Evolutionary conservation across 2,329 filamentous ascomycete species (phyloP), one percentile per base, ranked within the genome.

Genomic region (Xylariaceae sp.): DNA sequence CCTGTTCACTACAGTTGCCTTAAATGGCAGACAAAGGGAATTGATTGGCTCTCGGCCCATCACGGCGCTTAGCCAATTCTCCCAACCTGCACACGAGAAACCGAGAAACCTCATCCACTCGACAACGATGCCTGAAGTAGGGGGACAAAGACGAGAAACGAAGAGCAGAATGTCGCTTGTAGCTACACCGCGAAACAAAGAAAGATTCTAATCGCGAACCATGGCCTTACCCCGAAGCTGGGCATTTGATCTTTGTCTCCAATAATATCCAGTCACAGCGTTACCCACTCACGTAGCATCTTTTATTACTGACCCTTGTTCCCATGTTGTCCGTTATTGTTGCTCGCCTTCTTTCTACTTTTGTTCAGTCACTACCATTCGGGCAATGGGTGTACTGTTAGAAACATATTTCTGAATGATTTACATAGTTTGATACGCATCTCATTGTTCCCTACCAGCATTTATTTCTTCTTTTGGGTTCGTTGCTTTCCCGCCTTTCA

Each of bases 21-120:
- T 36, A 28, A 26, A 24, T 23, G 17, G 57, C 51, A 39, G 58
- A 56, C 54, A 63, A 58, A 54, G 56, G 17, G 16, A 61, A 68
- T 66, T 56, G 60, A 71, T 65, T 72, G 70, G 70, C 60, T 58
- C 47, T 58, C 54, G 61, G 50, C 60, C 53, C 54, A 51, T 58
- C 40, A 24, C 61, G 47, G 69, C 68, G 69, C 67, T 68, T 72
- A 69, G 53, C 49, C 49, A 60, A 61, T 24, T 29, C 17, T 16
- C 40, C 29, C n/a, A n/a, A n/a, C n/a, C n/a, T n/a, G n/a, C n/a
- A n/a, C n/a, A n/a, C n/a, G n/a, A n/a, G n/a, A n/a, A n/a, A n/a
- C n/a, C n/a, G n/a, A n/a, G n/a, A n/a, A 21, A 56, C 51, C 37
- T 56, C 60, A 61, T 58, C 56, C 59, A 58, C 52, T 53, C 46